Conservation (phyloP, 2,329 filamentous ascomycete species). For the Grosmannia huntii region DNA sequence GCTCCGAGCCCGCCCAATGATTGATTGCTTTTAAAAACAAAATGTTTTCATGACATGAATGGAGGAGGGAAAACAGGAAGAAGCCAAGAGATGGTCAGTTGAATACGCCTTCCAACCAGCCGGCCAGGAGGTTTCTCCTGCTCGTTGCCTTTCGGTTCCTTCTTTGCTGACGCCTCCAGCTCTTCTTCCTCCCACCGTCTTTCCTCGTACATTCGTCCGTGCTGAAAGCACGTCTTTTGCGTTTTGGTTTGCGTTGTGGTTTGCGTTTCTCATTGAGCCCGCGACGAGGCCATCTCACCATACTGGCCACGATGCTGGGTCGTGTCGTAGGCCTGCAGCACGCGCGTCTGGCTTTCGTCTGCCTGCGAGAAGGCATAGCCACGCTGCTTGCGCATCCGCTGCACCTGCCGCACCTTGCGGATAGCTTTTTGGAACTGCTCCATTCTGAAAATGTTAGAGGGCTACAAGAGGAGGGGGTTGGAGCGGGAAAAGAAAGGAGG, state of each 20-base stretch:
- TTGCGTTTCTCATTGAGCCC: constrained; percentile 4
- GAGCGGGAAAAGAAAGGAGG: not conserved
- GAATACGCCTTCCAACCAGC: not conserved
- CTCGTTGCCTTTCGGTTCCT: not conserved
- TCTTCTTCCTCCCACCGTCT: not conserved
- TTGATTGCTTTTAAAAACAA: not conserved
- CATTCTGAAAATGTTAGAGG: constrained; percentile 48
- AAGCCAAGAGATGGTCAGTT: not conserved
- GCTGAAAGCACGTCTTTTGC: not conserved
- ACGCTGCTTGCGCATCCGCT: constrained; percentile 97
- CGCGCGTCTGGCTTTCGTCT: constrained; percentile 87
- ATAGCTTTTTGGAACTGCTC: constrained; percentile 99
- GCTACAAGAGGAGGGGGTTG: too few relatives aligned
- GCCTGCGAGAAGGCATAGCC: constrained; percentile 97
- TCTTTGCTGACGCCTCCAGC: not conserved
- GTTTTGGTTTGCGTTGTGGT: too few relatives aligned
- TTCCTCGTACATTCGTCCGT: not conserved
- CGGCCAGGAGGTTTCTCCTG: too few relatives aligned
- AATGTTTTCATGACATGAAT: not conserved
- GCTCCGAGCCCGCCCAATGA: not conserved
- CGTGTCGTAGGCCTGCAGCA: constrained; percentile 95
- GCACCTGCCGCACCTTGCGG: constrained; percentile 92
- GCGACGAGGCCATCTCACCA: constrained; percentile 67
- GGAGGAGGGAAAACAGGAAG: not conserved
- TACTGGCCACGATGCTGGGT: constrained; percentile 83